Evolutionary conservation across 2,329 filamentous ascomycete genomes (phyloP).

Genomic region (Neospermospora avenae): DNA sequence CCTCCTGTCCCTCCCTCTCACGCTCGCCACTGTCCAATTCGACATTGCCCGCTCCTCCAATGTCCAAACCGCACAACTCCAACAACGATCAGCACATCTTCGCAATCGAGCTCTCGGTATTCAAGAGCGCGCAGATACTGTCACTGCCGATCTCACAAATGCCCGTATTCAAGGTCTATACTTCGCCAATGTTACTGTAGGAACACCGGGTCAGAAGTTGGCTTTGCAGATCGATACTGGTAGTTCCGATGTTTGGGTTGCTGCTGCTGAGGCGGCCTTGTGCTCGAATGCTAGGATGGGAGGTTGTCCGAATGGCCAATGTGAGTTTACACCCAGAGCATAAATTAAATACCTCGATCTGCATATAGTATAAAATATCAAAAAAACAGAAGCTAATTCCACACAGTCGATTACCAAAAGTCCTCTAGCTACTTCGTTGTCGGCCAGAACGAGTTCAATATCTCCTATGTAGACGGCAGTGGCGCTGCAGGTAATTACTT

Average conservation of each 20-base stretch:
- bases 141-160: conserved; percentile 38
- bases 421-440: conserved; percentile 50
- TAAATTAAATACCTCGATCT: conserved; percentile 3
- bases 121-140: conserved; percentile 18
- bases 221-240: conserved; percentile 59
- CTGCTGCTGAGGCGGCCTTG: conserved; percentile 35
- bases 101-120: conserved; percentile 4
- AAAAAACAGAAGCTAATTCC: not conserved
- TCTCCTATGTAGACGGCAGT: conserved; percentile 58
- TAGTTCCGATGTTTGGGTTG: conserved; percentile 60
- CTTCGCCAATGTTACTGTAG: conserved; percentile 50
- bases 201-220: conserved; percentile 54
- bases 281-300: conserved; percentile 32
- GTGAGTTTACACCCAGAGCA: conserved; percentile 37
- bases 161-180: conserved; percentile 50
- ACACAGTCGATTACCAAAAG: conserved; percentile 44
- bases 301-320: conserved; percentile 46
- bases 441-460: conserved; percentile 47
- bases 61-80: conserved; percentile 25
- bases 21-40: conserved; percentile 25
- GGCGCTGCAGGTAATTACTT: conserved; percentile 56
- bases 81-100: conserved; percentile 15
- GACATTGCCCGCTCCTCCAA: conserved; percentile 23
- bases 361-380: too few relatives aligned
- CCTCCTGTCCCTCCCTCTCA: conserved; percentile 12